Evolutionary conservation across 345 rosid species (phyloP).

Genomic region (Brassica carinata): DNA sequence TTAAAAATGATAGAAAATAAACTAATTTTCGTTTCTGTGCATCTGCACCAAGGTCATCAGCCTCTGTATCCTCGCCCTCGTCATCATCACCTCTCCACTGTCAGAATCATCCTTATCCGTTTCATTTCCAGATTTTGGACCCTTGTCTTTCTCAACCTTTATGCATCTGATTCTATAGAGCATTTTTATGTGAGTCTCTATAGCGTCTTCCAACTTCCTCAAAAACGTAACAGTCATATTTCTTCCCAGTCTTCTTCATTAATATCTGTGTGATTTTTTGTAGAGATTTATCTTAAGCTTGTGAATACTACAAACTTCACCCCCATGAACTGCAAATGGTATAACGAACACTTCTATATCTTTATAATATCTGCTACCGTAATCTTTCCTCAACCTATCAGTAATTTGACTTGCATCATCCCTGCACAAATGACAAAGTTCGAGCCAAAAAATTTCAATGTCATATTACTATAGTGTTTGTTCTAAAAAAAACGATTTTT

Average conservation of each 20-base stretch:
- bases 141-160: slow-evolving; percentile 43
- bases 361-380: slow-evolving; percentile 77
- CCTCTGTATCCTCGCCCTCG: slow-evolving; percentile 43
- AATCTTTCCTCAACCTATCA: slow-evolving; percentile 73
- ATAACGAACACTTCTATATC: slow-evolving; percentile 67
- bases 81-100: slow-evolving; percentile 51
- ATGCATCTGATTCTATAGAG: slow-evolving; percentile 79
- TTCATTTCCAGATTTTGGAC: slow-evolving; percentile 42
- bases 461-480: background rate
- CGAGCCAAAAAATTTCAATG: background rate
- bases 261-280: slow-evolving; percentile 42
- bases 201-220: slow-evolving; percentile 91
- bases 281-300: slow-evolving; percentile 81
- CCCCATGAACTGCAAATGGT: slow-evolving; percentile 52
- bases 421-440: slow-evolving; percentile 48
- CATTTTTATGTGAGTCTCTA: slow-evolving; percentile 66
- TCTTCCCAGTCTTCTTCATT: slow-evolving; percentile 65
- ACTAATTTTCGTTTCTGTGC: slow-evolving; percentile 46
- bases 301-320: slow-evolving; percentile 58
- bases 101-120: slow-evolving; percentile 58
- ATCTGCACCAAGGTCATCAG: slow-evolving; percentile 85
- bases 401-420: slow-evolving; percentile 66
- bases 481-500: too few relatives aligned
- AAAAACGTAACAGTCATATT: slow-evolving; percentile 53
- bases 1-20: too few relatives aligned